phyloP scores from a whole-genome alignment of 495 filamentous ascomycete species.

The Xylaria sp. region DNA sequence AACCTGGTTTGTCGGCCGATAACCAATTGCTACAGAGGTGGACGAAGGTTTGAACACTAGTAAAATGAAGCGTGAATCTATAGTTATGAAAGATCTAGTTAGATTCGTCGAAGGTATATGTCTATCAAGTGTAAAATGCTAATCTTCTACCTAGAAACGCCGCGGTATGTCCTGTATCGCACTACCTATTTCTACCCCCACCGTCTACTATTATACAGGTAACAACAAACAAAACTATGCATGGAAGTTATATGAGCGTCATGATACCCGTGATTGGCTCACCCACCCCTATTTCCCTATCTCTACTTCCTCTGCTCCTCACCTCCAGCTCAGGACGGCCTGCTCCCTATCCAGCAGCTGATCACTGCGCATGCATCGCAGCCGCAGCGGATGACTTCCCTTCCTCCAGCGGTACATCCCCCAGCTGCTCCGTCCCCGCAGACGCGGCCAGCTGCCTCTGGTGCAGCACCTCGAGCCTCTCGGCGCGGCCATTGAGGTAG shows the following conservation, averaged over 20 bases:
- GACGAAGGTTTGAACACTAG: background rate
- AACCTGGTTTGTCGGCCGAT: background rate
- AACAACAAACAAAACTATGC: conserved; percentile 6
- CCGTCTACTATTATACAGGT: background rate
- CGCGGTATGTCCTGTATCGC: background rate
- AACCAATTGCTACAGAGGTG: background rate
- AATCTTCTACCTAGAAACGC: conserved; percentile 1
- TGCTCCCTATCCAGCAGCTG: conserved; percentile 10
- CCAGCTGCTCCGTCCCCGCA: background rate
- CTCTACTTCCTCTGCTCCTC: background rate
- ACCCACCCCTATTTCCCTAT: background rate
- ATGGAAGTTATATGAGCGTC: background rate
- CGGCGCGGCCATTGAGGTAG: conserved; percentile 78
- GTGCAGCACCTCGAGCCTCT: conserved; percentile 49
- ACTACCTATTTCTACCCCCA: background rate
- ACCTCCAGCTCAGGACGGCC: background rate
- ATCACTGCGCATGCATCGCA: background rate
- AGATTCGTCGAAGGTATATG: background rate
- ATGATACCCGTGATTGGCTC: background rate
- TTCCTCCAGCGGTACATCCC: background rate
- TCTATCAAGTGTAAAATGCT: conserved; percentile 4
- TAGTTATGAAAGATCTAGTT: background rate
- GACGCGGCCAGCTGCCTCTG: conserved; percentile 15
- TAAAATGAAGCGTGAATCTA: background rate
- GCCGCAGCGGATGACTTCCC: background rate